Base-by-base conservation (phyloP, 352 stramenopile species). In the Globisporangium spinosum region DNA sequence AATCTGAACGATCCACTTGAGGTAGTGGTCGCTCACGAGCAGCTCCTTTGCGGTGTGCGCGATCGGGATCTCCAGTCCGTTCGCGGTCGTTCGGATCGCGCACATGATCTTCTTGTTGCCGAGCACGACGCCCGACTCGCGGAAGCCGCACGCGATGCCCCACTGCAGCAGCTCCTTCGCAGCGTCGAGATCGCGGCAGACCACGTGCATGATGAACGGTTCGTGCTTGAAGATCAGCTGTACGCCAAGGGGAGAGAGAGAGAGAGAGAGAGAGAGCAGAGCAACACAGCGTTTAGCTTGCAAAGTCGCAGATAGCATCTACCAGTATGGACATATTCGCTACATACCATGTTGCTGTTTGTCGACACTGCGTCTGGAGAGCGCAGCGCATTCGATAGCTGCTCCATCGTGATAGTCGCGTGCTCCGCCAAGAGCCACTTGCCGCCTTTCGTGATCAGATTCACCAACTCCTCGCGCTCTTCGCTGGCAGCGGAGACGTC, bases 131-230 rank as follows among this genome's bases (percentile, higher is more conserved):
- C 93, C 93, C 2, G 89, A 97, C 69, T 98, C 93, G 5, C 91
- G 83, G 58, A 97, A 97, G 22, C 93, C 93, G 43, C 79, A 83
- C 0, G 80, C 72, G 47, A 97, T 79, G 0, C 86, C 92, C 68
- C 89, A 89, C 67, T 96, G 90, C 40, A 97, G 66, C 35, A 98
- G 70, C 15, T 79, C 70, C 59, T 96, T 91, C 6, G 90, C 93
- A 1, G 85, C 72, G 13, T 91, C 79, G 15, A 95, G 35, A 58
- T 95, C 79, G 29, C 87, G 78, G 67, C 90, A 97, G 38, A 93
- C 77, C 3, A 97, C 87, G 77, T 98, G 91, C 83, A 98, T 92
- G 64, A 97, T 96, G 68, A 98, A 96, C 61, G 91, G 91, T 56
- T 98, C 91, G 66, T 94, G 82, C 72, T 97, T 97, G 72, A 97